Conservation (phyloP, 2,329 filamentous ascomycete genomes). For the Plenodomus biglobosus region DNA sequence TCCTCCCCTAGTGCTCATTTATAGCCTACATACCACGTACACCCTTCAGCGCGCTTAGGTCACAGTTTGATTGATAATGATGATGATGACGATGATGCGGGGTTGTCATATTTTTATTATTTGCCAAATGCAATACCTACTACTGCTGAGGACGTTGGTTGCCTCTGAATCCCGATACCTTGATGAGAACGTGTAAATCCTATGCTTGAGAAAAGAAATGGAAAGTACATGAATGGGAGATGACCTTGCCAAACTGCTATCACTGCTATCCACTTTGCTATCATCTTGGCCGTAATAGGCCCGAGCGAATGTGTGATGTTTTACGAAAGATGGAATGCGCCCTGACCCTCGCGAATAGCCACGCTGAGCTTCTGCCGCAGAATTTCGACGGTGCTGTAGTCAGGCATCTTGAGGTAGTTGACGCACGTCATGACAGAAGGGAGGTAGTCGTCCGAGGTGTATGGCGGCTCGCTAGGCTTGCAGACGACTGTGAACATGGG, state of each 20-base stretch:
- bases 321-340: conserved; percentile 93
- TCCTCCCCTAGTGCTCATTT: too few species aligned
- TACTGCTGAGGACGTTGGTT: conserved; percentile 4
- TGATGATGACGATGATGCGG: too few species aligned
- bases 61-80: too few species aligned
- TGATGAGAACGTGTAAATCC: too few species aligned
- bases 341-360: conserved; percentile 93
- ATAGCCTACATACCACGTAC: too few species aligned
- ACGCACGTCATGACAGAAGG: conserved; percentile 99
- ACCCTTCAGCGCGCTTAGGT: too few species aligned
- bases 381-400: conserved; percentile 79
- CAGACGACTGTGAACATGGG: conserved; percentile 99
- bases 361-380: conserved; percentile 77
- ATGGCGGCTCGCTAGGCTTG: conserved; percentile 95
- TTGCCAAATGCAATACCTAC: too few species aligned
- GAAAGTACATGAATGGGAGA: background rate
- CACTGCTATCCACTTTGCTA: background rate
- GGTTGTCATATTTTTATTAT: too few species aligned
- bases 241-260: too few species aligned
- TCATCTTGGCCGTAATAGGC: background rate
- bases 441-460: conserved; percentile 94
- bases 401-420: conserved; percentile 96
- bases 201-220: too few species aligned
- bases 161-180: too few species aligned
- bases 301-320: too few species aligned